Base-by-base conservation (phyloP, 2,329 filamentous ascomycete species). In the Parascedosporium putredinis region DNA sequence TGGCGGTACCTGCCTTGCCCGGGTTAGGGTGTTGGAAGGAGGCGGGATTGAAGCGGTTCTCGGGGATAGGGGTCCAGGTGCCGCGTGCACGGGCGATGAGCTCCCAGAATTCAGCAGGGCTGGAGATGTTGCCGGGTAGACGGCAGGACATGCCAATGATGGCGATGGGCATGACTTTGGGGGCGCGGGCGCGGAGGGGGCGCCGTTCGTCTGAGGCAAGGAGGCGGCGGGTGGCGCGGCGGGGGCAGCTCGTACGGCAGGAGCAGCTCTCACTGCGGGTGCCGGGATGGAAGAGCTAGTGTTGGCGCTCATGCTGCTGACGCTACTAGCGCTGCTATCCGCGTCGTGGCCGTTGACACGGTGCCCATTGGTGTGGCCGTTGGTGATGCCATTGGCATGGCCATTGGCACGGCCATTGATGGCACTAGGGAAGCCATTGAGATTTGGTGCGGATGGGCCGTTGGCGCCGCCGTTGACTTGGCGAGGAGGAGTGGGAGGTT, bases 141-240 rank as follows among this genome's bases (percentile, higher is more conserved):
- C 71, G 69, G 54, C 69, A 72, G 4, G 68, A 64, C 64, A 74
- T 71, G 55, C 71, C 71, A 16, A 73, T 63, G 22, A 74, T 67
- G 57, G 71, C 71, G 33, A 74, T 64, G 38, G 70, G 70, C 55
- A 66, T 62, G n/a, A 59, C 53, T 50, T 58, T 63, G 16, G 45
- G n/a, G n/a, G n/a, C n/a, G n/a, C 31, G 20, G 50, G 25, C 3
- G 10, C 18, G 38, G 38, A 6, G 6, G 27, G 27, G 27, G 12
- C 27, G 27, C 27, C n/a, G 20, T 20, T 24, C 16, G 24, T 18
- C 6, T 20, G 25, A 57, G 55, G 43, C 49, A 45, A 50, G 49
- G 44, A 50, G 44, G 50, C 50, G 27, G 47, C 33, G 34, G 25
- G 20, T 12, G 46, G 31, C 12, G 31, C 14, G 12, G 46, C n/a